A percentile compares a stretch with the other conserved stretches of the same genome.
Conservation (phyloP, 768 basidiomycete species). For the Lepiota venenata region DNA sequence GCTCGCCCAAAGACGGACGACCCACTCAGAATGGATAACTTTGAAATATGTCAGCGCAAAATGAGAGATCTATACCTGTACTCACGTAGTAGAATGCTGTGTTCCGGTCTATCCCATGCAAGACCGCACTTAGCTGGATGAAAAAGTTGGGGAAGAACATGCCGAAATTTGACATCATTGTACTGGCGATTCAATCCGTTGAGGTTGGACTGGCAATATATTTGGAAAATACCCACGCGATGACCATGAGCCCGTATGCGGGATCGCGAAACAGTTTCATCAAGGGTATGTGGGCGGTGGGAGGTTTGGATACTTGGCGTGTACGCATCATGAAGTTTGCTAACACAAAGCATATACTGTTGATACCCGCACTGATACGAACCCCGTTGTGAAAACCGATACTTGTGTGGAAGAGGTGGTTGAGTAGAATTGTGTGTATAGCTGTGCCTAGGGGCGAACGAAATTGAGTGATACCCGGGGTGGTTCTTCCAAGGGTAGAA, state of each 20-base stretch:
- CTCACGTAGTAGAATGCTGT: slow-evolving; percentile 57
- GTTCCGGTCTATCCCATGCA: slow-evolving; percentile 38
- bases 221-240: slow-evolving; percentile 26
- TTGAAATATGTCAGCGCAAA: not conserved
- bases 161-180: slow-evolving; percentile 31
- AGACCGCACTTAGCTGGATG: slow-evolving; percentile 50
- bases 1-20: slow-evolving; percentile 46
- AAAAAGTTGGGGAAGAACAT: slow-evolving; percentile 54
- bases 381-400: slow-evolving; percentile 52
- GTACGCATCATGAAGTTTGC: slow-evolving; percentile 34
- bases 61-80: slow-evolving; percentile 5
- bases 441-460: slow-evolving; percentile 57
- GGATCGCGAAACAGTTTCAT: slow-evolving; percentile 37
- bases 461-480: slow-evolving; percentile 18
- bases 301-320: slow-evolving; percentile 37
- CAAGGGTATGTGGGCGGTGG: slow-evolving; percentile 19
- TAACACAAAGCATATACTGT: slow-evolving; percentile 28
- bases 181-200: slow-evolving; percentile 17
- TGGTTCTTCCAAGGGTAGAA: not conserved
- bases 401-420: slow-evolving; percentile 42
- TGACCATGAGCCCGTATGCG: slow-evolving; percentile 38
- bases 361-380: slow-evolving; percentile 42
- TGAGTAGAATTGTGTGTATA: slow-evolving; percentile 62
- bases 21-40: slow-evolving; percentile 48
- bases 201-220: not conserved